Base-by-base conservation (phyloP, 495 filamentous ascomycete species). In the Aspergillus baeticus region DNA sequence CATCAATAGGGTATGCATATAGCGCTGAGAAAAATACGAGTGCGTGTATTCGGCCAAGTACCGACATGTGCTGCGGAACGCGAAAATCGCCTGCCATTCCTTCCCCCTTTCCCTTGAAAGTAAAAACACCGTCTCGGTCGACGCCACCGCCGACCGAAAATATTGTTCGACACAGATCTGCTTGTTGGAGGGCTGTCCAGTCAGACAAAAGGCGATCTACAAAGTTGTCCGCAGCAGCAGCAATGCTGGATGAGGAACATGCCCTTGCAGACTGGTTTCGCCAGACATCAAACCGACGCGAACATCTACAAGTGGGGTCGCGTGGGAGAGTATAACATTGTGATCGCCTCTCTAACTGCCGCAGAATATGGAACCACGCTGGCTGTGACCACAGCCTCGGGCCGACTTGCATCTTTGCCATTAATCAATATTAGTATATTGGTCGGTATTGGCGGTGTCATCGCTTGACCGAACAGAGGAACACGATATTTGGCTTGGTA, bases 161-260 rank as follows among this genome's bases (percentile, higher is more conserved):
- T n/a, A n/a, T n/a, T n/a, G n/a, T n/a, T n/a, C n/a, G n/a, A n/a
- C n/a, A n/a, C n/a, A n/a, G n/a, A n/a, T n/a, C n/a, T n/a, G n/a
- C n/a, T n/a, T n/a, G n/a, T n/a, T n/a, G n/a, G n/a, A n/a, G n/a
- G n/a, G n/a, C n/a, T n/a, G n/a, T n/a, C n/a, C n/a, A n/a, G n/a
- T n/a, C n/a, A n/a, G n/a, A n/a, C n/a, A n/a, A n/a, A n/a, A n/a
- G n/a, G n/a, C n/a, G n/a, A n/a, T n/a, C n/a, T n/a, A n/a, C n/a
- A n/a, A n/a, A n/a, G n/a, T n/a, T n/a, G n/a, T n/a, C 71, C 6
- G 78, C 78, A 1, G 78, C 71, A 2, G 47, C 39, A 22, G 52
- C 54, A 5, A 68, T 77, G 46, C 61, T 83, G 2, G 77, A 83
- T 36, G 62, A 72, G 52, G 51, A 65, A 21, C 69, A 79, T 54